These are phyloP conservation scores for Xylaria longipes DNA, from an alignment of 495 filamentous ascomycete genomes.

Conservation along the genomic window DNA sequence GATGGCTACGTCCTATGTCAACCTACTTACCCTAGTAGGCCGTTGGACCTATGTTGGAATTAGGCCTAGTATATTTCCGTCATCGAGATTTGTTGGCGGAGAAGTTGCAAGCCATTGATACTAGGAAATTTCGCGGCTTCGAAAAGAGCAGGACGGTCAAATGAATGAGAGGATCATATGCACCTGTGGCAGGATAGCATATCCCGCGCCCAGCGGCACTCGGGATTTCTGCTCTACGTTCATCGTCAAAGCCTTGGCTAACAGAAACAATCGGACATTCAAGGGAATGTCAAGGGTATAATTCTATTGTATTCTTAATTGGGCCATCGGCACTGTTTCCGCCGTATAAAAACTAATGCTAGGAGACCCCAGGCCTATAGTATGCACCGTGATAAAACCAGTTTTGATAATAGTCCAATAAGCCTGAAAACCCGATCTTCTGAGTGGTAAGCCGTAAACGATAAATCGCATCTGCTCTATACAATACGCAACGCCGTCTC, in stretches of 20 bases:
- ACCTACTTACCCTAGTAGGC: not conserved
- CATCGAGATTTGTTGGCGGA: not conserved
- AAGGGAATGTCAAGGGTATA: not conserved
- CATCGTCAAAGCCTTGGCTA: not conserved
- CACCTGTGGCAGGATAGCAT: not conserved
- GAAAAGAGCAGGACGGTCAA: not conserved
- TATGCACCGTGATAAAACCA: not conserved
- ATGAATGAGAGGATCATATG: not conserved
- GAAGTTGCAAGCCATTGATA: not conserved
- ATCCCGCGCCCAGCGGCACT: not conserved
- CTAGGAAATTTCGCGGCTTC: not conserved
- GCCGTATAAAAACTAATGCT: not conserved
- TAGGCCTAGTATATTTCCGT: not conserved
- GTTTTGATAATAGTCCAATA: not conserved
- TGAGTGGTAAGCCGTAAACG: not conserved
- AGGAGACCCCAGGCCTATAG: not conserved
- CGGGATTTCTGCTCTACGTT: not conserved
- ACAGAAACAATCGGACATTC: not conserved
- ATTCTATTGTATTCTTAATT: not conserved
- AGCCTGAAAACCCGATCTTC: not conserved
- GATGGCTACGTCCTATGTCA: not conserved
- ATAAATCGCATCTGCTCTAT: not conserved
- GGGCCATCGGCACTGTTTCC: not conserved
- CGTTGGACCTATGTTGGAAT: not conserved
- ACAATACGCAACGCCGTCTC: constrained; percentile 25